phyloP scores from a whole-genome alignment of 441 rosid species.

The Arabidopsis lyrata region DNA sequence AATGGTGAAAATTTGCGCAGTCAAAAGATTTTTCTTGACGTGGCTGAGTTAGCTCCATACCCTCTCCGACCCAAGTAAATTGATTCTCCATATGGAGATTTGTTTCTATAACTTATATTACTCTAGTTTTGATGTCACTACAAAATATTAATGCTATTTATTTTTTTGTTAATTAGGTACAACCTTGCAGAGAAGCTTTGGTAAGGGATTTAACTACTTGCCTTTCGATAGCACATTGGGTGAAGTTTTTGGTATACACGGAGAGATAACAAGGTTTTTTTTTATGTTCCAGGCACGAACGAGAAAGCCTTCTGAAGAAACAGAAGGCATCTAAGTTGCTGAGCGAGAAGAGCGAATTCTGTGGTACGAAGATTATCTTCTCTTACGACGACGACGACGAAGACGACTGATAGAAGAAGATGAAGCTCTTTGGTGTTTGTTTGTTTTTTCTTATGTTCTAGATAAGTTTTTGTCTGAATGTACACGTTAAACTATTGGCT shows the following conservation, averaged over 20 bases:
- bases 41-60: neutral
- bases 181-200: constrained; percentile 4
- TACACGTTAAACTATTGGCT: too few species aligned
- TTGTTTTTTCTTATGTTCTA: too few species aligned
- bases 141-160: neutral
- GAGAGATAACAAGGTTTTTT: neutral
- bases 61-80: neutral
- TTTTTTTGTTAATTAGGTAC: neutral
- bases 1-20: neutral
- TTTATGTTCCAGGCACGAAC: neutral
- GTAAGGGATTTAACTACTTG: neutral
- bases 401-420: too few species aligned
- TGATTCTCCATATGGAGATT: neutral
- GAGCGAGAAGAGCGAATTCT: neutral
- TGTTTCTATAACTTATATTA: neutral
- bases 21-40: neutral
- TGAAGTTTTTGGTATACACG: neutral
- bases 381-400: neutral
- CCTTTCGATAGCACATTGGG: neutral
- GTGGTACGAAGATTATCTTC: neutral
- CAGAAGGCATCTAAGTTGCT: neutral
- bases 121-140: neutral
- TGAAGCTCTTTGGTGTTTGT: too few species aligned
- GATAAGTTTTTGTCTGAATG: too few species aligned
- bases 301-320: neutral